phyloP scores from a whole-genome alignment of 345 rosid genomes.

The Murraya paniculata region DNA sequence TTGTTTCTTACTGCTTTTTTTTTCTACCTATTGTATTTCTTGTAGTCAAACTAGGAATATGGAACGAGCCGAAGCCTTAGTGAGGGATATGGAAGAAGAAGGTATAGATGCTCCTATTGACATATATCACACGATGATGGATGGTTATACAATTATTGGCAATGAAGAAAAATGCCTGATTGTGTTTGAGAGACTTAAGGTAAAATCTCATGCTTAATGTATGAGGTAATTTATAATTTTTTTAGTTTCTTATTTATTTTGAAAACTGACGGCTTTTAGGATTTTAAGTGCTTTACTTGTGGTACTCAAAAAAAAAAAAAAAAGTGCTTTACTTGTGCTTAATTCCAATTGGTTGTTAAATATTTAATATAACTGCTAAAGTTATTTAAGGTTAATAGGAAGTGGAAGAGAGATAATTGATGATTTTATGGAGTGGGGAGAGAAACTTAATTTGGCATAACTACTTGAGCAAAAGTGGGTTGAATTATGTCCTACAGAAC shows the following conservation, averaged over 20 bases:
- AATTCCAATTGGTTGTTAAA: background rate
- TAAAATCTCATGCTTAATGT: constrained; percentile 19
- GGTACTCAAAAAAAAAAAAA: no score
- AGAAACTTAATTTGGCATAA: background rate
- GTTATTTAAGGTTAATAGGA: background rate
- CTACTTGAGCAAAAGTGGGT: background rate
- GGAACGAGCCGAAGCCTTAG: constrained; percentile 83
- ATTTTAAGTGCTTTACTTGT: background rate
- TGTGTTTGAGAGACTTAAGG: constrained; percentile 91
- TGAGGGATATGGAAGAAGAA: constrained; percentile 95
- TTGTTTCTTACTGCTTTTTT: constrained; percentile 4
- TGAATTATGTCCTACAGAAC: background rate
- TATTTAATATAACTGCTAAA: background rate
- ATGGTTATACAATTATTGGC: constrained; percentile 81
- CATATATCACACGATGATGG: constrained; percentile 97
- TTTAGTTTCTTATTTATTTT: background rate
- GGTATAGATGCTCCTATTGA: constrained; percentile 93
- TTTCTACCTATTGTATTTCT: constrained; percentile 10
- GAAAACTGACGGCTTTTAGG: background rate
- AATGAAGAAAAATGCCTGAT: constrained; percentile 82
- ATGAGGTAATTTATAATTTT: background rate
- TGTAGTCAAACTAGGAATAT: constrained; percentile 73
- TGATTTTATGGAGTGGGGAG: background rate
- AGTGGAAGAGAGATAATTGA: background rate
- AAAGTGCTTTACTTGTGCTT: background rate